phyloP scores from a whole-genome alignment of 331 rosid species.

The Pyrus hybrid region DNA sequence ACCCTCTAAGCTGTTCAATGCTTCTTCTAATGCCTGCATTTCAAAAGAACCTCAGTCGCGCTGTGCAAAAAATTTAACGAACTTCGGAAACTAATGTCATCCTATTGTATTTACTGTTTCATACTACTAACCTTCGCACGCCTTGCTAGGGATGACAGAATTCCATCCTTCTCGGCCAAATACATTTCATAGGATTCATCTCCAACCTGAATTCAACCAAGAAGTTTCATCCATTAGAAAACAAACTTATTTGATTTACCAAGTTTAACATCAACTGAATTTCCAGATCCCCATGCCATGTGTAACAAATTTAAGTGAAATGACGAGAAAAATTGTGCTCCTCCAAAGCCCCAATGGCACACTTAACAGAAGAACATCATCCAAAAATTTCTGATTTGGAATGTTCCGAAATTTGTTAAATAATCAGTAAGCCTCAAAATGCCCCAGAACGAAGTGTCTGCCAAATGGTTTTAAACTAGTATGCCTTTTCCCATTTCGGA shows the following conservation, averaged over 20 bases:
- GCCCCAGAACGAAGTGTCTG: background rate
- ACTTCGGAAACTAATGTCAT: background rate
- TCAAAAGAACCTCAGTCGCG: background rate
- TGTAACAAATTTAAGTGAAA: background rate
- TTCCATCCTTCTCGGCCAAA: conserved; percentile 62
- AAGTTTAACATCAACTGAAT: background rate
- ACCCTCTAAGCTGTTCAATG: conserved; percentile 71
- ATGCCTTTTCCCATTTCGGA: background rate
- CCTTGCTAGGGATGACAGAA: conserved; percentile 62
- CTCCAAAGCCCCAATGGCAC: background rate
- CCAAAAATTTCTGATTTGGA: background rate
- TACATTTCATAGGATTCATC: conserved; percentile 75
- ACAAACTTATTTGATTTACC: background rate
- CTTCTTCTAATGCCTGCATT: conserved; percentile 63
- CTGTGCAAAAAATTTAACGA: background rate
- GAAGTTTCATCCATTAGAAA: conserved; percentile 5
- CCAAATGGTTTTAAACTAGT: background rate
- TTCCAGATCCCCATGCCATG: too few species aligned
- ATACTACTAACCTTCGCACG: conserved; percentile 76
- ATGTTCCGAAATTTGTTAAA: too few species aligned
- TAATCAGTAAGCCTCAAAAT: background rate
- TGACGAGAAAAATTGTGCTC: background rate
- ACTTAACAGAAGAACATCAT: background rate
- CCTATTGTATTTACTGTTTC: background rate
- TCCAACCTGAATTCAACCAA: conserved; percentile 63